Conservation (phyloP, 805 yeast genomes). For the Lipomyces spencermartinsiae region DNA sequence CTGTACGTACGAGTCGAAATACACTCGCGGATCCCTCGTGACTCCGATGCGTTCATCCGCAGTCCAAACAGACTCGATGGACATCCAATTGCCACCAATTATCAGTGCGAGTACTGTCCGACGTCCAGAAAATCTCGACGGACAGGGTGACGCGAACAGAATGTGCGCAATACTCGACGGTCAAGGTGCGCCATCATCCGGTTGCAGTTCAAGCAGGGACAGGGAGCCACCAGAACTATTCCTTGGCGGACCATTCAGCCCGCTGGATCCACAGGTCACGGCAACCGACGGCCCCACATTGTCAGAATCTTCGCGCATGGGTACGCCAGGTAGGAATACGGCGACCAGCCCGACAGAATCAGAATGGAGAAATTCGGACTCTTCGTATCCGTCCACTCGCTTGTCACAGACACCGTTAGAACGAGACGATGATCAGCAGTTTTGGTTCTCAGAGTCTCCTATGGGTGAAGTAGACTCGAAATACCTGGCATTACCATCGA, state of each 20-base stretch:
- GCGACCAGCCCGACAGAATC: neutral
- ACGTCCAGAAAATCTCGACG: neutral
- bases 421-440: slow-evolving; percentile 8
- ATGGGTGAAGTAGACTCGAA: slow-evolving; percentile 25
- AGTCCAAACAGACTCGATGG: slow-evolving; percentile 19
- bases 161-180: neutral
- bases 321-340: neutral
- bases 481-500: slow-evolving; percentile 30
- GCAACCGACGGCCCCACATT: too few relatives aligned
- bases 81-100: neutral
- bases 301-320: neutral
- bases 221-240: neutral
- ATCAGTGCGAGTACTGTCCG: neutral
- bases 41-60: slow-evolving; percentile 23
- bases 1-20: slow-evolving; percentile 29
- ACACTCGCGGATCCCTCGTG: slow-evolving; percentile 28
- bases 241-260: neutral
- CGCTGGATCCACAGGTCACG: slow-evolving; percentile 1
- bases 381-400: neutral
- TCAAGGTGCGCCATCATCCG: too few relatives aligned
- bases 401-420: neutral
- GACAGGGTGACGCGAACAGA: slow-evolving; percentile 4
- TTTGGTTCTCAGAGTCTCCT: slow-evolving; percentile 15
- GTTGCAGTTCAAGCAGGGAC: neutral
- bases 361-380: neutral